Evolutionary conservation across 371 early-diverging fungal genomes (phyloP), one percentile per base, ranked within the genome.

Genomic region (Phascolomyces articulosus): DNA sequence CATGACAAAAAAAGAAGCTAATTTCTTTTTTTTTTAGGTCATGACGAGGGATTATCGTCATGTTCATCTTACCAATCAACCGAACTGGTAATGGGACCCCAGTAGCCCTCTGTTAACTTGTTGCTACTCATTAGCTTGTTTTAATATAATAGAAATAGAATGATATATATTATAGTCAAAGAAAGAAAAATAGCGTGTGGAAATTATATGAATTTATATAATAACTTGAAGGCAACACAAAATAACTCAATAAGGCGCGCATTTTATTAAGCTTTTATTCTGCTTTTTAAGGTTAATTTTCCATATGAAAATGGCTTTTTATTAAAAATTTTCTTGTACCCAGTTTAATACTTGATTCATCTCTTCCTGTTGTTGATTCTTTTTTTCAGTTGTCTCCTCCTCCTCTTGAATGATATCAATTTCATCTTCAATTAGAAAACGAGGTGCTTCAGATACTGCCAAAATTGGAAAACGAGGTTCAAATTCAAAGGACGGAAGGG

Each of bases 31-130:
- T 10, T 61, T 40, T 40, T 16, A n/a, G n/a, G n/a, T n/a, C n/a
- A n/a, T n/a, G n/a, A n/a, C n/a, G n/a, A n/a, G n/a, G n/a, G n/a
- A n/a, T n/a, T n/a, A n/a, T n/a, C n/a, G n/a, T n/a, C n/a, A n/a
- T n/a, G n/a, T 34, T 38, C 27, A 40, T 6, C 54, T 57, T 74
- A 79, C 79, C 79, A 79, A 63, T 79, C 76, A 10, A 79, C 76
- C 27, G 79, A 79, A 51, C 79, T 79, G 18, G 79, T 75, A 24
- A 69, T 58, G 13, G 74, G 63, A 6, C 79, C 79, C 79, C 76
- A 79, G 58, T 70, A 79, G 1, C 75, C 75, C 23, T 62, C 62
- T 24, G 40, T 20, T 21, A 40, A 2, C 9, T 40, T 62, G 38
- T 18, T 48, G 40, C 15, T 16, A 23, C 23, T 34, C 16, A 20